These are phyloP conservation scores for Boletus tomentosulus DNA, from an alignment of 768 basidiomycete species.

Conservation along the genomic window DNA sequence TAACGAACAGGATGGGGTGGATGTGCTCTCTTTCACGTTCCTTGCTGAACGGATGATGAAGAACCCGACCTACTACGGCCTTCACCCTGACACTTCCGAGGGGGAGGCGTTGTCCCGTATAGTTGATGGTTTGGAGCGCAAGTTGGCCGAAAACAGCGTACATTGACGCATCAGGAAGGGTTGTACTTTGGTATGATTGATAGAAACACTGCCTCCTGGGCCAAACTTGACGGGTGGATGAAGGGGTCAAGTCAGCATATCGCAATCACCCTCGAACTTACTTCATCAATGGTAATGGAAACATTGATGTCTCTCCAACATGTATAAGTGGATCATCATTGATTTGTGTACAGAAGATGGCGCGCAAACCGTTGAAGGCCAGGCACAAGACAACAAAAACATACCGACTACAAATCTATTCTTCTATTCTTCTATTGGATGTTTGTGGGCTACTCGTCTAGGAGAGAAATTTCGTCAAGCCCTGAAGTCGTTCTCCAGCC, in stretches of 20 bases:
- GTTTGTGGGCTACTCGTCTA: conserved; percentile 4
- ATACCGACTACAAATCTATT: neutral
- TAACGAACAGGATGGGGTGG: conserved; percentile 65
- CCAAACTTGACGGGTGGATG: neutral
- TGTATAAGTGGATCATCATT: neutral
- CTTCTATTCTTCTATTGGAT: neutral
- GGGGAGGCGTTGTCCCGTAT: conserved; percentile 65
- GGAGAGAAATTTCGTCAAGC: conserved; percentile 61
- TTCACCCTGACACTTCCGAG: conserved; percentile 34
- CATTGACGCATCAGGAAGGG: neutral
- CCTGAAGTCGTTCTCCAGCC: conserved; percentile 81
- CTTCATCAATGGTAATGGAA: neutral
- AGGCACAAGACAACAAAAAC: neutral
- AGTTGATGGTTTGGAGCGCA: conserved; percentile 47
- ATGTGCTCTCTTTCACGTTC: conserved; percentile 78
- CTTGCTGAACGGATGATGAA: conserved; percentile 62
- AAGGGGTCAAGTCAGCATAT: neutral
- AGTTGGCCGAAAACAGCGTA: neutral
- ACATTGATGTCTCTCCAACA: too few species aligned
- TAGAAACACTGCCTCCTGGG: neutral
- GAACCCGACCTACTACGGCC: conserved; percentile 87
- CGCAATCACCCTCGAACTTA: too few species aligned
- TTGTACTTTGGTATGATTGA: neutral
- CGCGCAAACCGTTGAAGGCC: neutral
- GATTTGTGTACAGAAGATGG: neutral